Percentiles rank a stretch among this genome's conserved stretches.
Evolutionary conservation across 306 rosid species (phyloP).

Genomic region (Vicia villosa): DNA sequence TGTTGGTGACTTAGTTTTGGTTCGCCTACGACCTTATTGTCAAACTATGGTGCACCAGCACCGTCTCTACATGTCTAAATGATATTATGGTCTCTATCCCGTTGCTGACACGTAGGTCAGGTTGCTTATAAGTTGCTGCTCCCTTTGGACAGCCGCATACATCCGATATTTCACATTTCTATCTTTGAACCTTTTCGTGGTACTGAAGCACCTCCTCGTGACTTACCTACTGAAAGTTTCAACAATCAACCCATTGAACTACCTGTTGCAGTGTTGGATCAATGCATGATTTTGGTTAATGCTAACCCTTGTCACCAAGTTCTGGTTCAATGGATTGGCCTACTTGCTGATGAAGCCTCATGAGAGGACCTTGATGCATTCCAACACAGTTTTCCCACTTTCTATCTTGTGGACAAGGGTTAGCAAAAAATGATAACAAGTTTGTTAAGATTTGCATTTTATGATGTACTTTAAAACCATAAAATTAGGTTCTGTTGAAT

Average conservation of each 20-base stretch:
- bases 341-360: not conserved
- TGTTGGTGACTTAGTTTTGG: not conserved
- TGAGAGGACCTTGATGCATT: not conserved
- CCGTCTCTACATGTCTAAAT: no score
- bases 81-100: not conserved
- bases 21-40: not conserved
- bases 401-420: no score
- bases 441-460: no score
- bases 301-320: not conserved
- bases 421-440: no score
- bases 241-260: not conserved
- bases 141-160: not conserved
- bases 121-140: not conserved
- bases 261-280: not conserved
- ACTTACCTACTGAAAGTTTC: not conserved
- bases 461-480: no score
- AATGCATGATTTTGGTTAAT: accelerated
- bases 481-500: no score
- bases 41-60: not conserved
- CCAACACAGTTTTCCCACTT: no score
- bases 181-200: not conserved
- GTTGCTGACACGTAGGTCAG: not conserved
- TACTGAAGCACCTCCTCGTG: not conserved
- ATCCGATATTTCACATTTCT: not conserved
- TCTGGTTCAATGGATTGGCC: not conserved